Base-by-base conservation (phyloP, 305 asterid genomes). In the Andrographis paniculata region DNA sequence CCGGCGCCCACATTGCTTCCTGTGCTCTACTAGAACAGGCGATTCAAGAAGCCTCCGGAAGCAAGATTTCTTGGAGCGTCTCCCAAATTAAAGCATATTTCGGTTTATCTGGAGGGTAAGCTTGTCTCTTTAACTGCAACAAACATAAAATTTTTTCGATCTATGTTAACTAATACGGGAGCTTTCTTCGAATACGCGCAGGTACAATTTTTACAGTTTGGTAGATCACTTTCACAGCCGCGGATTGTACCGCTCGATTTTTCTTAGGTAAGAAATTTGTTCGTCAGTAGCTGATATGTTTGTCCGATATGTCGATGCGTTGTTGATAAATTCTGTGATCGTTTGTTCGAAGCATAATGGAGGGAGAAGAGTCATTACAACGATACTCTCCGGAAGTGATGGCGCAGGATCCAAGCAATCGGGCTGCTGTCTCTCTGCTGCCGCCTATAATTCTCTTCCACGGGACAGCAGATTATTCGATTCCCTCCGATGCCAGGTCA, bases 91-190 rank as follows among this genome's bases (percentile, higher is more conserved):
- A 87, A 54, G 74, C 96, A 48, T 91, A 91, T 73, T 83, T 83
- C 48, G 96, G 99, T 59, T 71, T 91, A 60, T 91, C 99, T 33
- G 99, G 99, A 52, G 96, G 95, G 99, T 91, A 57, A 68, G 84
- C 52, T 56, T 28, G 35, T 38, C 48, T 28, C 27, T 42, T 37
- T 50, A 20, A 36, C 36, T 42, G 17, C n/a, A 24, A 24, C 30
- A 24, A 4, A 24, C 30, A 24, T 8, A 24, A 3, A 24, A 24
- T 24, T 24, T 8, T 24, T 24, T 4, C 30, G 8, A 4, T 24
- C 30, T 24, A 8, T 24, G 8, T 24, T 24, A 24, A 24, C 30
- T 24, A 24, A 24, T 3, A 24, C 45, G 39, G 52, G n/a, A n/a
- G n/a, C n/a, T n/a, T n/a, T n/a, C n/a, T n/a, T n/a, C n/a, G n/a